phyloP scores from a whole-genome alignment of 306 rosid species.

The Quercus aquifolioides region DNA sequence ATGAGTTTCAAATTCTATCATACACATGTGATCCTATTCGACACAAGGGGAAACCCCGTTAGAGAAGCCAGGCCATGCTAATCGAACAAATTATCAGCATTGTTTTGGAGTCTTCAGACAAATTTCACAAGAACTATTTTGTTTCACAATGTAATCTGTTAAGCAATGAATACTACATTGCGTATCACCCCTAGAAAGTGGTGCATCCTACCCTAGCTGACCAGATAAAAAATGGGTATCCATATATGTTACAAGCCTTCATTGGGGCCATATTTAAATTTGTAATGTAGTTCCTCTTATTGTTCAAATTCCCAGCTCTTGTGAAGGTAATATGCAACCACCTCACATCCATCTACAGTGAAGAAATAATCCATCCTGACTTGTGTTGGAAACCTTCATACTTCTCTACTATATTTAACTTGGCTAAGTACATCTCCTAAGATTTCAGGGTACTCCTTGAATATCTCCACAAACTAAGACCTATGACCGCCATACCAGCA shows the following conservation, averaged over 20 bases:
- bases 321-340: slow-evolving; percentile 16
- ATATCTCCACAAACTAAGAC: slow-evolving; percentile 65
- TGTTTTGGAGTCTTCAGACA: background rate
- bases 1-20: too few species aligned
- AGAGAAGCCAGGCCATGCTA: too few species aligned
- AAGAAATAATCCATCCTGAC: slow-evolving; percentile 5
- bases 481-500: slow-evolving; percentile 59
- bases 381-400: slow-evolving; percentile 14
- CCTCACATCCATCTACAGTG: slow-evolving; percentile 14
- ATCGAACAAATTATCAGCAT: background rate
- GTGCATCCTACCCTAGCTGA: background rate
- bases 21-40: too few species aligned
- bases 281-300: background rate
- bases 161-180: background rate
- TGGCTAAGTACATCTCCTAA: slow-evolving; percentile 28
- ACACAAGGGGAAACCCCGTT: too few species aligned
- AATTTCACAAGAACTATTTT: background rate
- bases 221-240: background rate
- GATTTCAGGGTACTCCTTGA: slow-evolving; percentile 45
- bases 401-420: slow-evolving; percentile 2
- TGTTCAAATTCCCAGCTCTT: background rate
- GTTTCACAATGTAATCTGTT: background rate
- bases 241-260: background rate
- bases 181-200: background rate
- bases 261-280: background rate